Conservation (phyloP, 805 yeast genomes). For the Cyberlindnera lachancei region DNA sequence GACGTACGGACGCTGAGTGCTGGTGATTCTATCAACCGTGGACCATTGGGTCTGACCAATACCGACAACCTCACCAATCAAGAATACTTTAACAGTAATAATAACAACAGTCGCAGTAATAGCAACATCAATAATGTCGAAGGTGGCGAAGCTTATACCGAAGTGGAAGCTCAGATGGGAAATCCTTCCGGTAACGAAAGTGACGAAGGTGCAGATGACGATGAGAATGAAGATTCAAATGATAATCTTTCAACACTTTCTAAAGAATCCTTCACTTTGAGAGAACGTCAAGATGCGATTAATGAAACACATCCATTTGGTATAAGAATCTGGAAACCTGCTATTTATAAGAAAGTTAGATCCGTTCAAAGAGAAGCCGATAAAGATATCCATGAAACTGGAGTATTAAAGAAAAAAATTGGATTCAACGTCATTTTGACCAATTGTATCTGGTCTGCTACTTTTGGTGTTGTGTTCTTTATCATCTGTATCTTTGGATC, state of each 20-base stretch:
- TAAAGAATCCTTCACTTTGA: constrained; percentile 74
- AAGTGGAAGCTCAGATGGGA: not conserved
- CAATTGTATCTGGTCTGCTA: constrained; percentile 64
- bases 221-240: constrained; percentile 8
- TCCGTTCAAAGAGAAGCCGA: constrained; percentile 90
- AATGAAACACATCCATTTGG: constrained; percentile 97
- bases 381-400: constrained; percentile 82
- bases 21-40: constrained; percentile 5
- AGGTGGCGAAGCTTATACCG: not conserved
- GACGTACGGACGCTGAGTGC: constrained; percentile 4
- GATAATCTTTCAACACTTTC: constrained; percentile 41
- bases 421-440: constrained; percentile 57
- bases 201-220: constrained; percentile 1
- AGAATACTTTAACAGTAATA: not conserved
- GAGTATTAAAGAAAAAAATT: constrained; percentile 32
- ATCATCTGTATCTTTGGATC: constrained; percentile 43
- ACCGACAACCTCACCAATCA: constrained; percentile 1
- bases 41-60: too few species aligned
- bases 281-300: constrained; percentile 94
- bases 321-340: constrained; percentile 98
- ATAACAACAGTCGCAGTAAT: too few species aligned
- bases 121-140: not conserved
- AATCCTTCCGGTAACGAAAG: too few species aligned
- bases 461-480: constrained; percentile 63
- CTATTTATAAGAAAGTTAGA: constrained; percentile 84